Percentiles rank a stretch among this genome's conserved stretches.
Conservation (phyloP, 176 grass and related monocot genomes). For the Carex pumila region DNA sequence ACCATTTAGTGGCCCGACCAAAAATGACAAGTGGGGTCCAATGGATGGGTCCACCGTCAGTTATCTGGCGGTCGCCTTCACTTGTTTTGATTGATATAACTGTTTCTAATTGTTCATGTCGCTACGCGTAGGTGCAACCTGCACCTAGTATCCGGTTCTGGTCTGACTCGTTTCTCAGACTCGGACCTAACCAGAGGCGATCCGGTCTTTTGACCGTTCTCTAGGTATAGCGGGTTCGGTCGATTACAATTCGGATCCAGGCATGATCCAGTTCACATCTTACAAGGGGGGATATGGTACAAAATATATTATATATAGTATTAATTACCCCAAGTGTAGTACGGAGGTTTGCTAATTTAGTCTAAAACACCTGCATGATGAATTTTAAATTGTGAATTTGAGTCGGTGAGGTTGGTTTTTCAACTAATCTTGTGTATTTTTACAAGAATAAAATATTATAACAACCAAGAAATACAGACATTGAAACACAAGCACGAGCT, state of each 20-base stretch:
- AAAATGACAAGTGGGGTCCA: background rate
- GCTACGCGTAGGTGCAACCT: background rate
- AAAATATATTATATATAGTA: no score
- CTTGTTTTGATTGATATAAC: background rate
- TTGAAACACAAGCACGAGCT: no score
- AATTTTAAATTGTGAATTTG: no score
- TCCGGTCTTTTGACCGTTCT: background rate
- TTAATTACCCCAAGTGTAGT: no score
- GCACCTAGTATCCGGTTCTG: background rate
- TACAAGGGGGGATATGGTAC: no score
- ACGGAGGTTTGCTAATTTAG: no score
- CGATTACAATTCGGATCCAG: background rate
- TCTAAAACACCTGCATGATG: no score
- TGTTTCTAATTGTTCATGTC: background rate
- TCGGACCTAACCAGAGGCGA: background rate
- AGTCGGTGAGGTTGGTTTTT: no score
- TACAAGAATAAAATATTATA: no score
- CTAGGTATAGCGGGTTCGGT: background rate
- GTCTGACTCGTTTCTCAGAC: background rate
- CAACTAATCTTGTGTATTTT: no score
- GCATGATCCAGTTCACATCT: no score
- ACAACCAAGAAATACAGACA: no score
- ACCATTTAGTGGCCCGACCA: background rate
- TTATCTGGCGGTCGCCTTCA: background rate
- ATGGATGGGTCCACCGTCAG: background rate